phyloP scores from a whole-genome alignment of 306 rosid genomes.

The Corylus americana region DNA sequence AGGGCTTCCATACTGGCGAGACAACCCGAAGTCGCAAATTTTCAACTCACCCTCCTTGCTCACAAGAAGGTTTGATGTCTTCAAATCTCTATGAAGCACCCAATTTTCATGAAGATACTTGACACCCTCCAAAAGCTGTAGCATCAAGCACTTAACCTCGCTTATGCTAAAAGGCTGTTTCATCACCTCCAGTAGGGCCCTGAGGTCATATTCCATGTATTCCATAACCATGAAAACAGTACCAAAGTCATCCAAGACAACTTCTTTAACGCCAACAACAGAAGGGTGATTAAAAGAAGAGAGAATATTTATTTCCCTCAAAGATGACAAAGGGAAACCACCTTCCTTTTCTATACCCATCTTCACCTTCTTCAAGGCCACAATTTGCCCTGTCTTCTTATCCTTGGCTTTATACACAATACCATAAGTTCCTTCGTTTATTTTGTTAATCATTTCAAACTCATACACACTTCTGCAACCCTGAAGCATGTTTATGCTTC shows the following conservation, averaged over 20 bases:
- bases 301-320: slow-evolving; percentile 96
- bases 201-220: slow-evolving; percentile 83
- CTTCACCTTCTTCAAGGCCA: slow-evolving; percentile 94
- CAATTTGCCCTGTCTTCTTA: slow-evolving; percentile 75
- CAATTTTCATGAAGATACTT: slow-evolving; percentile 91
- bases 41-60: slow-evolving; percentile 76
- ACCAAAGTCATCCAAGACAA: slow-evolving; percentile 68
- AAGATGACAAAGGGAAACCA: slow-evolving; percentile 81
- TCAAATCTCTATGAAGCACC: slow-evolving; percentile 93
- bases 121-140: slow-evolving; percentile 79
- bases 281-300: slow-evolving; percentile 78
- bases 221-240: slow-evolving; percentile 96
- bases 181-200: slow-evolving; percentile 57
- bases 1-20: slow-evolving; percentile 90
- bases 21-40: slow-evolving; percentile 92
- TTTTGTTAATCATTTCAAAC: slow-evolving; percentile 81
- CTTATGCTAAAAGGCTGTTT: slow-evolving; percentile 72
- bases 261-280: slow-evolving; percentile 86
- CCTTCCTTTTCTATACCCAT: slow-evolving; percentile 65
- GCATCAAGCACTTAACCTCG: slow-evolving; percentile 75
- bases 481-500: slow-evolving; percentile 66
- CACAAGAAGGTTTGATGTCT: slow-evolving; percentile 82
- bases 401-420: slow-evolving; percentile 91
- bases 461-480: slow-evolving; percentile 74
- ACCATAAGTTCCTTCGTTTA: slow-evolving; percentile 95